A percentile compares a stretch with the other conserved stretches of the same genome.
phyloP scores from a whole-genome alignment of 1,139 yeast species.

The Suhomyces guaymorum region DNA sequence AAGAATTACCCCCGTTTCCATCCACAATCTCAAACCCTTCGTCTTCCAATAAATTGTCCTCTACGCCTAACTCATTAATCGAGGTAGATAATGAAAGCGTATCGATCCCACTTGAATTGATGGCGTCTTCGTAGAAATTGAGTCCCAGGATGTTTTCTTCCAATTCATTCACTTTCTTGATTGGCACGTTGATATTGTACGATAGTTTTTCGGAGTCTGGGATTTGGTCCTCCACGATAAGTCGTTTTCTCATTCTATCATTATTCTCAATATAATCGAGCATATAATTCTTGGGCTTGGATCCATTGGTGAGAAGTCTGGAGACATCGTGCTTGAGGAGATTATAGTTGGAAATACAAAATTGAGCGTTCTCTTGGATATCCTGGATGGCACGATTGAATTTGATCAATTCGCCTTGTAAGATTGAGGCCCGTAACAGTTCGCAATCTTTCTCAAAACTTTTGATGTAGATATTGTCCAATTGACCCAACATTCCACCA shows the following conservation, averaged over 20 bases:
- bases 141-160: conserved; percentile 4
- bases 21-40: conserved; percentile 49
- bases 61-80: conserved; percentile 13
- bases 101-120: conserved; percentile 23
- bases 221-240: conserved; percentile 54
- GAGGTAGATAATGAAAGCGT: conserved; percentile 28
- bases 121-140: conserved; percentile 8
- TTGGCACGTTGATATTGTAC: conserved; percentile 43
- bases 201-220: conserved; percentile 46
- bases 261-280: conserved; percentile 69
- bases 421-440: conserved; percentile 44
- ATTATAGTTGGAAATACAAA: conserved; percentile 49
- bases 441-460: conserved; percentile 50
- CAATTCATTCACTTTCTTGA: conserved; percentile 24
- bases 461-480: conserved; percentile 38
- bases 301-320: conserved; percentile 33
- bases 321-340: conserved; percentile 44
- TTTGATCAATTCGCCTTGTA: conserved; percentile 49
- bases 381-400: conserved; percentile 61
- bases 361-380: conserved; percentile 58
- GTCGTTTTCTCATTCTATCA: conserved; percentile 61
- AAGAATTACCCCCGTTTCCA: conserved; percentile 30
- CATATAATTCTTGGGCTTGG: conserved; percentile 35
- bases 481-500: conserved; percentile 41
- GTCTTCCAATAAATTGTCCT: conserved; percentile 21